Evolutionary conservation across 768 basidiomycete genomes (phyloP), one percentile per base, ranked within the genome.

Genomic region (Amanita muscaria): DNA sequence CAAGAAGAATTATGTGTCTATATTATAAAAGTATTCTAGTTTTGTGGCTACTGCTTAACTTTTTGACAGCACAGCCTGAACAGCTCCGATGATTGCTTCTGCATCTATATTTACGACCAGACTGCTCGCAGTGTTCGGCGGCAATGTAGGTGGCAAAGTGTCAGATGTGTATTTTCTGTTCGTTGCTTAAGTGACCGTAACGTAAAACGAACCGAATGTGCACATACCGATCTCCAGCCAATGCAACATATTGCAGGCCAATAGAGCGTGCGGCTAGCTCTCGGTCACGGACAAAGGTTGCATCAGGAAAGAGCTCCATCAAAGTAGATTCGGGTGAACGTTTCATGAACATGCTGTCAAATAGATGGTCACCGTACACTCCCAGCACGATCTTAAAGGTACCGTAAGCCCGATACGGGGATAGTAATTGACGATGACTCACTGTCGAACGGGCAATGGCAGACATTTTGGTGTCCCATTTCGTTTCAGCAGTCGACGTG

Each of bases 281-380:
- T 46, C 73, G 70, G 52, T 87, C 82, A 38, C 71, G 73, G 19
- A 70, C 67, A 59, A 84, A 88, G 15, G 70, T 70, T n/a, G 73
- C 74, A 2, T 71, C 64, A 15, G 79, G 82, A 63, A 85, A 88
- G 54, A 90, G 69, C 62, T 92, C 88, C 65, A 89, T 76, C 27
- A 89, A 66, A 3, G 80, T 78, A 16, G 83, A 69, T 19, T 72
- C 66, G 12, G 68, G 53, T 19, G 76, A 73, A 4, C 73, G 74
- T 47, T 73, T 75, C 75, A 89, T 79, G 64, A 80, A 88, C 12
- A 83, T 60, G 44, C 76, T 61, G 56, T 89, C 85, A 51, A 83
- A 67, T 22, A 88, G 70, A 49, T 80, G 74, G 41, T 65, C 56
- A 3, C 82, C 76, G 52, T 78, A 66, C 14, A 77, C 72, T 30